phyloP scores from a whole-genome alignment of 2,329 filamentous ascomycete genomes.

The Xylaria hypoxylon region DNA sequence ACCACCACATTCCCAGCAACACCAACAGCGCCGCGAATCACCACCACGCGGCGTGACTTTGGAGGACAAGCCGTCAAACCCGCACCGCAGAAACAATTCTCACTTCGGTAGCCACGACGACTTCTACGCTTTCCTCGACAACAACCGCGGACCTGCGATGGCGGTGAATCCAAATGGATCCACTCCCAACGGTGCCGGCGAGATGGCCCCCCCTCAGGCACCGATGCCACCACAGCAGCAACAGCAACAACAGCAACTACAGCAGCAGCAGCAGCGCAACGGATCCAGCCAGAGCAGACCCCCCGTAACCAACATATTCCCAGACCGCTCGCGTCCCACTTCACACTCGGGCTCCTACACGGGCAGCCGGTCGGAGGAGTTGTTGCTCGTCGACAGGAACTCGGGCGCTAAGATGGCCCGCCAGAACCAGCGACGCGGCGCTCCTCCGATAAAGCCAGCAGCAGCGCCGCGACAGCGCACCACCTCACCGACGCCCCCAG shows the following conservation, averaged over 20 bases:
- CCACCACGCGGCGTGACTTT: conserved; percentile 37
- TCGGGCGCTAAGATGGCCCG: conserved; percentile 43
- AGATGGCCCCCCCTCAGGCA: conserved; percentile 31
- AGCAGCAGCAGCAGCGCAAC: conserved; percentile 40
- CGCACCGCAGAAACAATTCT: conserved; percentile 38
- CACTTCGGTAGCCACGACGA: conserved; percentile 50
- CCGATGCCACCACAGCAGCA: conserved; percentile 38
- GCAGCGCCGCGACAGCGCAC: conserved; percentile 42
- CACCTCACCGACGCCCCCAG: conserved; percentile 44
- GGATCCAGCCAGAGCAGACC: conserved; percentile 45
- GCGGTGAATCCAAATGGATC: neutral
- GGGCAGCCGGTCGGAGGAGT: conserved; percentile 50
- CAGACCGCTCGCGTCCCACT: conserved; percentile 46
- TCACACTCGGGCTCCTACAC: conserved; percentile 41
- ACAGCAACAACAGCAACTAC: conserved; percentile 34
- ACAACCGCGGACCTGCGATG: conserved; percentile 43
- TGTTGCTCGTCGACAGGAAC: conserved; percentile 47
- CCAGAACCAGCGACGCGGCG: conserved; percentile 45
- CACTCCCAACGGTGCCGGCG: conserved; percentile 10
- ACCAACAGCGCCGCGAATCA: conserved; percentile 33
- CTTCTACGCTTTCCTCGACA: conserved; percentile 51
- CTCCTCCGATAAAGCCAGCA: conserved; percentile 33
- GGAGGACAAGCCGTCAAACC: conserved; percentile 31
- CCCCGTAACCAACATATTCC: conserved; percentile 48
- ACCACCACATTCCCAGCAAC: conserved; percentile 31